Conservation (phyloP, 2,329 filamentous ascomycete species). For the Nemania sp. region DNA sequence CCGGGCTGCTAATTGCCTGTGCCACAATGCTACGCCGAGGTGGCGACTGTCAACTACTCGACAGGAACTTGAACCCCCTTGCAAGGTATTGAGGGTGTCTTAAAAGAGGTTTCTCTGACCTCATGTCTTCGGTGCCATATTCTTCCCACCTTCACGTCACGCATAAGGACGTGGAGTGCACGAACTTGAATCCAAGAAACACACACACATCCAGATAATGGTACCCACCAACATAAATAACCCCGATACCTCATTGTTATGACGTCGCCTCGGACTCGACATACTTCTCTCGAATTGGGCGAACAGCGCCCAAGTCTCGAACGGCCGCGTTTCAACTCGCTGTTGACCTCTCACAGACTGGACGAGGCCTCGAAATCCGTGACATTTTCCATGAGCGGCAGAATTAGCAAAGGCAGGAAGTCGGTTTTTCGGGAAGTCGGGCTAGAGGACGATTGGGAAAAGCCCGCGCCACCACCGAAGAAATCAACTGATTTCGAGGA, state of each 20-base stretch:
- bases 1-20: slow-evolving; percentile 1
- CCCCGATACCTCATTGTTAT: slow-evolving; percentile 26
- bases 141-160: slow-evolving; percentile 19
- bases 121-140: slow-evolving; percentile 28
- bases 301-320: slow-evolving; percentile 22
- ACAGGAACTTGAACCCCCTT: background rate
- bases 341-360: slow-evolving; percentile 55
- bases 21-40: background rate
- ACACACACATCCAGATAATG: slow-evolving; percentile 14
- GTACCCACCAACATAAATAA: slow-evolving; percentile 4
- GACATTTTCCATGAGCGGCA: slow-evolving; percentile 48
- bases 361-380: slow-evolving; percentile 52
- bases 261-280: slow-evolving; percentile 32
- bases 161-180: slow-evolving; percentile 6
- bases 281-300: slow-evolving; percentile 28
- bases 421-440: slow-evolving; percentile 60
- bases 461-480: slow-evolving; percentile 35
- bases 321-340: slow-evolving; percentile 57
- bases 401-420: slow-evolving; percentile 54
- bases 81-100: slow-evolving; percentile 9
- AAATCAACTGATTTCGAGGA: slow-evolving; percentile 34
- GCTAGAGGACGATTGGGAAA: slow-evolving; percentile 41
- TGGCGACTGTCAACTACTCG: slow-evolving; percentile 1
- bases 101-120: slow-evolving; percentile 34
- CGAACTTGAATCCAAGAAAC: slow-evolving; percentile 13